Evolutionary conservation across 805 yeast species (phyloP), one percentile per base, ranked within the genome.

Genomic region (Yarrowia sp.): DNA sequence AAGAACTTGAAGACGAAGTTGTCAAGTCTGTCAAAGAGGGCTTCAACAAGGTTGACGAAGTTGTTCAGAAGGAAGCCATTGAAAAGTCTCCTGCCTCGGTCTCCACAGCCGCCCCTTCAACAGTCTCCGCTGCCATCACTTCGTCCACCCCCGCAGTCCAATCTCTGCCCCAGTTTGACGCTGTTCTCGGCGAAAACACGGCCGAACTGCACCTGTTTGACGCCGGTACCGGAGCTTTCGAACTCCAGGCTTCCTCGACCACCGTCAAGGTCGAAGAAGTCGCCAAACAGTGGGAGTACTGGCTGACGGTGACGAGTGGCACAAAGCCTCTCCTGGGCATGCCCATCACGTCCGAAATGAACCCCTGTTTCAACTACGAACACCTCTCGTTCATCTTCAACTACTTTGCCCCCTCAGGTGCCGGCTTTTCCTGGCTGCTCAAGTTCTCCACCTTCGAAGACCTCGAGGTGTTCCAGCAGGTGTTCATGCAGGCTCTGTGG

Each of bases 361-460:
- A 84, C 74, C 91, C 95, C 1, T 81, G 84, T n/a, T 88, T 90
- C 75, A 86, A 88, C 74, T 82, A 81, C 70, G 86, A 83, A 70
- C 79, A 83, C 41, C 72, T 77, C 14, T 82, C 90, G 0, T 89
- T 92, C 72, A 83, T 89, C 14, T 92, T 91, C 82, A 89, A 90
- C 75, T 82, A 85, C 71, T 79, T 77, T 36, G 72, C 78, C 5
- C 82, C 76, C 7, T 77, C 74, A 55, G 76, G 77, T 2, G 73
- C 76, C 0, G 83, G 87, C 0, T 79, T 82, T 35, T 88, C 97
- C 0, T 90, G 89, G 84, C 81, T 90, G 72, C 73, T 90, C 46
- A 85, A 82, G 72, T 91, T 92, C 73, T 71, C 71, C 0, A 75
- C 77, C 48, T 74, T 78, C 10, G 78, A 79, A 0, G 75, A 75